Percentiles rank a stretch among this genome's conserved stretches.
These are phyloP conservation scores for Urostyla sp. DNA, from an alignment of 73 alveolate genomes.

Conservation along the genomic window DNA sequence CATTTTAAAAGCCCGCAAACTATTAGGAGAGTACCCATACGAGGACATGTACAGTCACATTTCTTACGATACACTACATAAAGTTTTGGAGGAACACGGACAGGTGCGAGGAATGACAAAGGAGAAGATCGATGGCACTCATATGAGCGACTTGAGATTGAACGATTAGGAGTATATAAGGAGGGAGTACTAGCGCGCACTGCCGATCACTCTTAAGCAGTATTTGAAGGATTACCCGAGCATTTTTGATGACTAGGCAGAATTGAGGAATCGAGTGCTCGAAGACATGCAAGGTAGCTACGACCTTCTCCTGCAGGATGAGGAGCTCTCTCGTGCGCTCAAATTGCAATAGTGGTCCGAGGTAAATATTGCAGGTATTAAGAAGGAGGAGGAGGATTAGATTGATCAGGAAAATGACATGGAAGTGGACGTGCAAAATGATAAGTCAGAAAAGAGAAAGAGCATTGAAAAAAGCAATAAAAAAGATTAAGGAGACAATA, in stretches of 20 bases:
- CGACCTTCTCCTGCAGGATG: no score
- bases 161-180: no score
- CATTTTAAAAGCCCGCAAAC: constrained; percentile 1
- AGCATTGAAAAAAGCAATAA: neutral
- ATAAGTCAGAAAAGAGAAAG: neutral
- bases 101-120: constrained; percentile 11
- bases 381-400: neutral
- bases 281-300: no score
- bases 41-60: neutral
- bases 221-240: no score
- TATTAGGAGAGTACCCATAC: constrained; percentile 7
- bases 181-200: no score
- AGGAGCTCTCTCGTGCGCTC: no score
- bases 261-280: no score
- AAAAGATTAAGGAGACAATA: no score
- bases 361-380: neutral
- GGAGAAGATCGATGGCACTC: constrained; percentile 50
- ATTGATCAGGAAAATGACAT: neutral
- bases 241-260: no score
- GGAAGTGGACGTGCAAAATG: neutral
- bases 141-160: no score
- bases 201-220: no score
- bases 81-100: constrained; percentile 16
- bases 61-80: neutral
- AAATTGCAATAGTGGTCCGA: no score